Evolutionary conservation across 306 rosid genomes (phyloP), one percentile per base, ranked within the genome.

Genomic region (Lupinus albus): DNA sequence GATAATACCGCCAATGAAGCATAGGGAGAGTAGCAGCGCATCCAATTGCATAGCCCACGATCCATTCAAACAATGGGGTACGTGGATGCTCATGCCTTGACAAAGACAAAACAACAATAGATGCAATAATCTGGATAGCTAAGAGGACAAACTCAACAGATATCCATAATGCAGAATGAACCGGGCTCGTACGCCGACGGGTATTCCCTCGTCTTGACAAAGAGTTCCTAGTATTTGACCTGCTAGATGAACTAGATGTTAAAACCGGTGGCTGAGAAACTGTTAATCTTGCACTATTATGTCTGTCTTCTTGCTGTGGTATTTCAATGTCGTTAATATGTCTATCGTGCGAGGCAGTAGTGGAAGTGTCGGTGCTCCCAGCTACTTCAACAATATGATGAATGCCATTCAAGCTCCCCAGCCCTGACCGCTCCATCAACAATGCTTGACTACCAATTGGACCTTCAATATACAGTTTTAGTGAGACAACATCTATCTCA

Each of bases 121-220:
- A 87, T 12, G 92, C 97, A 73, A 90, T 77, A 62, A 93, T 93
- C 77, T 93, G 97, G 81, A 97, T 76, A 33, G 86, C 13, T 16
- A 91, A 83, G 74, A 93, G 94, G 55, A 76, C 85, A 54, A 93
- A 84, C 74, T 93, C 96, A 78, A 93, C 71, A 42, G 96, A 93
- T 79, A 93, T 88, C 97, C 99, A 93, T 56, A 93, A 47, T 47
- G 89, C 95, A 11, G 99, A 93, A 82, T 93, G 92, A 76, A 88
- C 80, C 2, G 99, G 97, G 78, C 97, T 90, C 76, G 94, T 82
- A 51, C 75, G 89, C 28, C 92, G 89, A 30, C 88, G 96, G 5
- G 79, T 55, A 7, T 93, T 96, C 70, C 87, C 95, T 59, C 96
- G 84, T 56, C 99, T 84, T 14, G 67, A 72, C 0, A 95, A 83